phyloP scores from a whole-genome alignment of 441 rosid genomes.

The Croton setiger region DNA sequence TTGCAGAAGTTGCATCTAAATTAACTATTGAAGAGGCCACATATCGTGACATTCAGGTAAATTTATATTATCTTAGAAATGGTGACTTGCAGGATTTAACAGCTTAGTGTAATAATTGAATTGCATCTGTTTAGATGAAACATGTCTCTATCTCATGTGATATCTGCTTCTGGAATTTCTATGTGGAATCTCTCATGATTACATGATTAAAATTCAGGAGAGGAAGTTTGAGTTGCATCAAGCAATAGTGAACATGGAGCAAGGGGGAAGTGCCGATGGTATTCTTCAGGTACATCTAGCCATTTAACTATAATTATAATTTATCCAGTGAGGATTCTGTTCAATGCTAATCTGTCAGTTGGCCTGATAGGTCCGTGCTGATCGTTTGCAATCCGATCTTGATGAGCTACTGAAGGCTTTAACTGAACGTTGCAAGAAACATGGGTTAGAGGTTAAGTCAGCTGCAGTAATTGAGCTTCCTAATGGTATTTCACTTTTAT shows the following conservation, averaged over 20 bases:
- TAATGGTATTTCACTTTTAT: slow-evolving; percentile 45
- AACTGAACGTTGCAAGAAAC: slow-evolving; percentile 80
- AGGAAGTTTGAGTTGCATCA: slow-evolving; percentile 84
- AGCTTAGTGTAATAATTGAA: neutral
- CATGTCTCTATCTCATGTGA: slow-evolving; percentile 2
- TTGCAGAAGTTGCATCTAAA: slow-evolving; percentile 90
- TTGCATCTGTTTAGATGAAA: neutral
- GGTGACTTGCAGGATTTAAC: slow-evolving; percentile 2
- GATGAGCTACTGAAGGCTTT: slow-evolving; percentile 86
- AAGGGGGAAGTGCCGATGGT: slow-evolving; percentile 96
- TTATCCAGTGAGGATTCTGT: slow-evolving; percentile 19
- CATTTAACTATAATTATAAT: slow-evolving; percentile 16
- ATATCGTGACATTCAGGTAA: slow-evolving; percentile 91
- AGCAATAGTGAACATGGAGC: slow-evolving; percentile 87
- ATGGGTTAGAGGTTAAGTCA: slow-evolving; percentile 73
- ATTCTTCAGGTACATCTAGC: slow-evolving; percentile 72
- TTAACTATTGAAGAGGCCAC: slow-evolving; percentile 93
- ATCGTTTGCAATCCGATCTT: slow-evolving; percentile 89
- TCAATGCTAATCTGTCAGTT: slow-evolving; percentile 24
- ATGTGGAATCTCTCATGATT: slow-evolving; percentile 13
- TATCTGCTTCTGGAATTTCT: neutral
- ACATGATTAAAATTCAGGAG: slow-evolving; percentile 46
- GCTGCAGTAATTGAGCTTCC: slow-evolving; percentile 88
- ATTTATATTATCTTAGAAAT: slow-evolving; percentile 11
- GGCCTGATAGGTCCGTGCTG: slow-evolving; percentile 80